Percentiles rank a stretch among this genome's conserved stretches.
Evolutionary conservation across 2,329 filamentous ascomycete species (phyloP).

Genomic region (Botrytis fabae): DNA sequence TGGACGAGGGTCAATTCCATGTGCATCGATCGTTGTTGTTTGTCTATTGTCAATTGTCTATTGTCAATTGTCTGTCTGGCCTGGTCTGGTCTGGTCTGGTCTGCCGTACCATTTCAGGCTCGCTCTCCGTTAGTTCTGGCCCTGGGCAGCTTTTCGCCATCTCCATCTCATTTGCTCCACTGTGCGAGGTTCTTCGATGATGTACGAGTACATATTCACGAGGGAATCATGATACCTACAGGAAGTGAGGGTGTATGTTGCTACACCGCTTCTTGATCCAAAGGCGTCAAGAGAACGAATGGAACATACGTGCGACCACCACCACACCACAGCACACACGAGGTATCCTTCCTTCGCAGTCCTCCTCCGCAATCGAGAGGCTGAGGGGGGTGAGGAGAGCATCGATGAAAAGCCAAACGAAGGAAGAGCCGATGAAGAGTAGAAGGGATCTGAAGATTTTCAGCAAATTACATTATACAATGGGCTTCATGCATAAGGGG

Average conservation of each 20-base stretch:
- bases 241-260: neutral
- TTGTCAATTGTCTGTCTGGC: too few relatives aligned
- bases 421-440: neutral
- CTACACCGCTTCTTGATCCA: constrained; percentile 14
- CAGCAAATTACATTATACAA: neutral
- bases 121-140: neutral
- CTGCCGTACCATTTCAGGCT: neutral
- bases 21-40: neutral
- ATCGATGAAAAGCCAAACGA: neutral
- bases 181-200: neutral
- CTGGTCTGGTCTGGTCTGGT: neutral
- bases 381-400: neutral
- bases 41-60: neutral
- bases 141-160: neutral
- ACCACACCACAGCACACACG: neutral
- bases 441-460: neutral
- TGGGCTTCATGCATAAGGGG: neutral
- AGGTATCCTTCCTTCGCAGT: neutral
- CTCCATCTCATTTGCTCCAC: constrained; percentile 2
- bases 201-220: neutral
- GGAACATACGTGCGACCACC: neutral
- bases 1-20: neutral
- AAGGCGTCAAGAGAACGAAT: neutral
- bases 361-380: neutral
- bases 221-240: neutral